Evolutionary conservation across 495 filamentous ascomycete genomes (phyloP), one percentile per base, ranked within the genome.

Genomic region (Hypomontagnella submonticulosa): DNA sequence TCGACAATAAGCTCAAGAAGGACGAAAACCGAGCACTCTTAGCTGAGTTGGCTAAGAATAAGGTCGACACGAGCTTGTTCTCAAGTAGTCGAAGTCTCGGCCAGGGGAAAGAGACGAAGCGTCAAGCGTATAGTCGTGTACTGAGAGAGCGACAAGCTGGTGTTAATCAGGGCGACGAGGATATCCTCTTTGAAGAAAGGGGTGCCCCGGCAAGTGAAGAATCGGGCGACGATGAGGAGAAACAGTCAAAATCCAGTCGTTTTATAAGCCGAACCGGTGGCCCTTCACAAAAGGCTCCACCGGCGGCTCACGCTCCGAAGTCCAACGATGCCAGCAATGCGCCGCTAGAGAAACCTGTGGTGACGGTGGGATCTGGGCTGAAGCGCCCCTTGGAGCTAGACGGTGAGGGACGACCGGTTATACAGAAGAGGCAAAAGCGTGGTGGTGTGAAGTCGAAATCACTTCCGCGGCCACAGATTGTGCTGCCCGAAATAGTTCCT

Each of bases 1-100:
- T 99, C 81, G 94, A 97, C 70, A 95, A 82, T 49, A 99, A 99
- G 82, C 80, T 98, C 5, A 89, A 85, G 72, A 98, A 97, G 74
- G 95, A 99, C 72, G 95, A 98, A 70, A 97, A 92, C 72, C 77
- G 90, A 7, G 90, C 88, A 52, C 78, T 99, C 15, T 83, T 97
- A 48, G 90, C 90, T 73, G 92, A 92, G 72, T 81, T 99, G 4
- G 88, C 90, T 23, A 80, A 84, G 40, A 81, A 86, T 10, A 93
- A 89, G 69, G 85, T 95, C 48, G 93, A 98, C 71, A 96, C 92
- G 12, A 90, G 85, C 34, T 79, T 89, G 15, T 87, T 96, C 37
- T 82, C 85, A 37, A 96, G 91, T 69, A 90, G 87, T 37, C 90
- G 84, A 65, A 87, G 86, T 44, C 75, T 97, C 4, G 93, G 93